Evolutionary conservation across 331 rosid species (phyloP), one percentile per base, ranked within the genome.

Genomic region (Pyracantha coccinea): DNA sequence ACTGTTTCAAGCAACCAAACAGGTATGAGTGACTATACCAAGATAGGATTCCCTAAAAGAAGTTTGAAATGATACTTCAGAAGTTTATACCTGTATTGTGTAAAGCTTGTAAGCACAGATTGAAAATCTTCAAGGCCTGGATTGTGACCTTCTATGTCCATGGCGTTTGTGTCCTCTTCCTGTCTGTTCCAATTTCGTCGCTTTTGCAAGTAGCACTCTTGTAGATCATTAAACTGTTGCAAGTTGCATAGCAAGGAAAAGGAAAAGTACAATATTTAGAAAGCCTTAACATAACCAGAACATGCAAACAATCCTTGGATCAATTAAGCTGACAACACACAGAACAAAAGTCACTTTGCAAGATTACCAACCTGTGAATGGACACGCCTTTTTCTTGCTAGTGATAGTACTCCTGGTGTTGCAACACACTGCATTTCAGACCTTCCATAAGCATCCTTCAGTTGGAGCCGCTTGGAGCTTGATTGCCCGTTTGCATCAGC

Each of bases 131-230:
- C 83, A 58, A 84, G 85, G 73, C 82, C 80, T 32, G 80, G 80
- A 80, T 78, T 77, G 35, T 77, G 77, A 73, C 75, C 84, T 65
- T 84, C 85, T 65, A 60, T 73, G 6, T 45, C 68, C 29, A 44
- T 27, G 25, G 31, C 31, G 38, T 71, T 41, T 47, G 28, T 38
- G 41, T 28, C 74, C 52, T 83, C 83, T 41, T 83, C 72, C 55
- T 74, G 78, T 19, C 55, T 71, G 65, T 25, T 75, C 74, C 75
- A 75, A 80, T 78, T 66, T 70, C 79, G 83, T 47, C 85, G 78
- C 79, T 78, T 84, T 84, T 77, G 81, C 38, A 84, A 58, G 77
- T 84, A 84, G 65, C 83, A 84, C 54, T 84, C 85, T 75, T 84
- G 71, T 58, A 84, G 67, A 19, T 81, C 83, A 8, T 71, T 81